Conservation (phyloP, 2,329 filamentous ascomycete species). For the Chrysoporthe puriensis region DNA sequence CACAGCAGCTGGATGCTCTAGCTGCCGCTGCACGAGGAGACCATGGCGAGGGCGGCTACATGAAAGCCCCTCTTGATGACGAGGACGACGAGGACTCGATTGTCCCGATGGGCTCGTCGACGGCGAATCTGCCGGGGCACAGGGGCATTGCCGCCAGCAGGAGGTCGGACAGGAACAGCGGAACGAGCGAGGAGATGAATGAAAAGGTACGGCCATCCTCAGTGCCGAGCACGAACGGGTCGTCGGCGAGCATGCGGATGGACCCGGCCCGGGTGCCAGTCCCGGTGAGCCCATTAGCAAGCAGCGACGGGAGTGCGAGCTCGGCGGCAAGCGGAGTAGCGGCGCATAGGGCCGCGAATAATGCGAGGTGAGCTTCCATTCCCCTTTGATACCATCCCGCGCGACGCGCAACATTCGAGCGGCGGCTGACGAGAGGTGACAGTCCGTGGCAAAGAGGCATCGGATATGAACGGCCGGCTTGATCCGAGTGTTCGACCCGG, state of each 20-base stretch:
- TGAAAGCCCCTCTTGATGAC: slow-evolving; percentile 62
- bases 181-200: slow-evolving; percentile 41
- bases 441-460: slow-evolving; percentile 62
- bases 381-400: background rate
- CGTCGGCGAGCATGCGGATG: slow-evolving; percentile 30
- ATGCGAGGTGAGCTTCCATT: slow-evolving; percentile 48
- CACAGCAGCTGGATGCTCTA: slow-evolving; percentile 80
- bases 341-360: slow-evolving; percentile 45
- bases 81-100: slow-evolving; percentile 75
- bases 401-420: background rate
- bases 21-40: slow-evolving; percentile 82
- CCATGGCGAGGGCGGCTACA: slow-evolving; percentile 55
- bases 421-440: slow-evolving; percentile 32
- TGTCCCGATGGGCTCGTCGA: slow-evolving; percentile 43
- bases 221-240: slow-evolving; percentile 33
- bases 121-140: slow-evolving; percentile 19
- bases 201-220: slow-evolving; percentile 31
- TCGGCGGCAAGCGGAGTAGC: slow-evolving; percentile 44
- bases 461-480: slow-evolving; percentile 50
- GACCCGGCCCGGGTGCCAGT: slow-evolving; percentile 31
- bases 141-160: slow-evolving; percentile 36
- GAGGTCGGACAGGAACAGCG: slow-evolving; percentile 52
- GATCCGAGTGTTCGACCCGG: slow-evolving; percentile 7
- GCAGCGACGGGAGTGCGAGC: slow-evolving; percentile 37
- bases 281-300: slow-evolving; percentile 36